Conservation (phyloP, 1,139 yeast genomes). For the Lodderomyces orthopsilosis region DNA sequence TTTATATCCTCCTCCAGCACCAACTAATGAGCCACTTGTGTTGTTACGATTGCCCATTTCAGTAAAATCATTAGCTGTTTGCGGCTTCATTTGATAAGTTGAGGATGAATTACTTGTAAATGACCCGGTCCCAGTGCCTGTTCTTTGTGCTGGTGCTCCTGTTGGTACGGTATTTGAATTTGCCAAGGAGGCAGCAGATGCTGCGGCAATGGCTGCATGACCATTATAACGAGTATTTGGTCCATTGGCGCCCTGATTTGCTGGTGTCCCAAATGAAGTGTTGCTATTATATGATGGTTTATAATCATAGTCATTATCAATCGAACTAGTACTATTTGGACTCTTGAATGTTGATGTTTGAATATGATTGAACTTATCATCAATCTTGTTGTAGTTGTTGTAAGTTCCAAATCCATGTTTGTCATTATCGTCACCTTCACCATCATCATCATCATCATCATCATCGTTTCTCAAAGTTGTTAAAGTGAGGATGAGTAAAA, state of each 20-base stretch:
- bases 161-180: neutral
- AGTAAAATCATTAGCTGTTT: conserved; percentile 36
- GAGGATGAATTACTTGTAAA: conserved; percentile 21
- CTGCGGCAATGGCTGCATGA: conserved; percentile 4
- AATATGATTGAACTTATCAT: conserved; percentile 14
- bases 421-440: conserved; percentile 16
- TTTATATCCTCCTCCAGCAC: neutral
- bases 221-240: conserved; percentile 1
- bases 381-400: conserved; percentile 9
- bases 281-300: conserved; percentile 14
- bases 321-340: conserved; percentile 16
- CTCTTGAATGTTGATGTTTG: conserved; percentile 13
- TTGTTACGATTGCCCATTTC: conserved; percentile 7
- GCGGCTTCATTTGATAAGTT: conserved; percentile 34
- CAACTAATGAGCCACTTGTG: conserved; percentile 1
- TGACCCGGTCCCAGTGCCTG: conserved; percentile 8
- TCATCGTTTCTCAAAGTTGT: conserved; percentile 15
- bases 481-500: conserved; percentile 25
- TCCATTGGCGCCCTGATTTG: conserved; percentile 1
- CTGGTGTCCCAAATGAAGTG: neutral
- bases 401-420: conserved; percentile 8
- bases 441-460: conserved; percentile 26
- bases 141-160: conserved; percentile 3
- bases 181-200: conserved; percentile 5
- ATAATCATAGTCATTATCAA: conserved; percentile 30